A percentile compares a stretch with the other conserved stretches of the same genome.
Conservation (phyloP, 2,329 filamentous ascomycete genomes). For the Colletotrichum gloeosporioides region DNA sequence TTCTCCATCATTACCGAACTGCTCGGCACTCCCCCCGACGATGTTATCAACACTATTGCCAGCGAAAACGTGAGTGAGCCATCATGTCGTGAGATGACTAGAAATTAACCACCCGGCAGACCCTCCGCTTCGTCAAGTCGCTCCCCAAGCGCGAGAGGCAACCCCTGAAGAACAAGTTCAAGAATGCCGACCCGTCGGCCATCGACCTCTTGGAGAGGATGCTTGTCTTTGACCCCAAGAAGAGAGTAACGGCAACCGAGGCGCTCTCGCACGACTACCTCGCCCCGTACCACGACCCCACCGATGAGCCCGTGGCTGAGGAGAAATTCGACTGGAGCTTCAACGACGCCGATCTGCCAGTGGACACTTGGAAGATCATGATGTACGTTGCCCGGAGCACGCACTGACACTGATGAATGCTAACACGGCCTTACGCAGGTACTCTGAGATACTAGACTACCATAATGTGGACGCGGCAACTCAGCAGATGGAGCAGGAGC, state of each 20-base stretch:
- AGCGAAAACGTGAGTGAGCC: slow-evolving; percentile 84
- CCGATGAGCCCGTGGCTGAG: slow-evolving; percentile 91
- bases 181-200: slow-evolving; percentile 84
- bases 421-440: slow-evolving; percentile 62
- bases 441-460: slow-evolving; percentile 98
- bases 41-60: slow-evolving; percentile 98
- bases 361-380: slow-evolving; percentile 99
- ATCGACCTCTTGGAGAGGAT: slow-evolving; percentile 94
- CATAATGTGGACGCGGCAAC: slow-evolving; percentile 80
- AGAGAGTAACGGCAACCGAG: slow-evolving; percentile 85
- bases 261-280: slow-evolving; percentile 93
- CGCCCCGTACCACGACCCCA: slow-evolving; percentile 94
- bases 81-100: background rate
- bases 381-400: slow-evolving; percentile 69
- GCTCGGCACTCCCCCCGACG: slow-evolving; percentile 92
- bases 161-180: slow-evolving; percentile 87
- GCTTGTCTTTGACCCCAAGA: slow-evolving; percentile 98
- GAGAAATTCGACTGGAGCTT: slow-evolving; percentile 99
- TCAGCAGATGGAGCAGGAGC: slow-evolving; percentile 27
- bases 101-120: slow-evolving; percentile 57
- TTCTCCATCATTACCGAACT: slow-evolving; percentile 99
- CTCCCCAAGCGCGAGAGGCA: slow-evolving; percentile 93
- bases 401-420: background rate
- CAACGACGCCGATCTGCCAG: slow-evolving; percentile 95
- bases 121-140: slow-evolving; percentile 95